Base-by-base conservation (phyloP, 2,329 filamentous ascomycete genomes). In the Cladosporium sp. region DNA sequence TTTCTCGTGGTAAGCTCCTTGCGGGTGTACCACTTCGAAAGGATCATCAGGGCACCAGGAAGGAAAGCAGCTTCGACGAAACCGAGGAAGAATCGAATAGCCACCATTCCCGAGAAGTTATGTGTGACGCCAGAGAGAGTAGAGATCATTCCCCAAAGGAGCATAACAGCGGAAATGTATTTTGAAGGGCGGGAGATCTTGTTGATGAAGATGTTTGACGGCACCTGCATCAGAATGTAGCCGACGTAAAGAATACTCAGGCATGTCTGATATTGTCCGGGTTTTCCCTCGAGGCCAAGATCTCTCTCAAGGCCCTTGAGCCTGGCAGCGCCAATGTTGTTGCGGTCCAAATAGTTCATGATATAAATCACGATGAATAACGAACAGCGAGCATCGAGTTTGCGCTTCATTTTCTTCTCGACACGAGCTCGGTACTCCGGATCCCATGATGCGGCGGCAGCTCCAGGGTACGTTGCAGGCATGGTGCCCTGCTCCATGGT, bases 1-100 rank as follows among this genome's bases (percentile, higher is more conserved):
- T 74, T 77, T 4, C 78, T 71, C 40, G 76, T 68, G 3, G 72
- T 72, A 13, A 80, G 62, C 55, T 80, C 77, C 31, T 74, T 70
- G 46, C 74, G 74, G 1, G 76, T 80, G 57, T 80, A 80, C 76
- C 76, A 79, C 33, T 49, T 49, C 9, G 50, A 53, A 9, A 53
- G 50, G 22, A 46, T 46, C 62, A 75, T 77, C 10, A 78, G 61
- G 8, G 73, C 70, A 7, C 74, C 75, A 10, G 75, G 63, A 63
- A 59, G 73, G 53, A 65, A 74, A 1, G 75, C 72, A 1, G 76
- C 76, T 61, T 78, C 75, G 19, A 71, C 63, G 49, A 72, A 65
- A 13, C 71, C 71, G 1, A 72, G 59, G 53, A 70, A 66, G 57
- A 73, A 72, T 37, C 71, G 59, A 40, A 66, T 64, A 6, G 63